A percentile compares a stretch with the other conserved stretches of the same genome.
Evolutionary conservation across 2,329 filamentous ascomycete species (phyloP).

Genomic region (Periglandula ipomoeae): DNA sequence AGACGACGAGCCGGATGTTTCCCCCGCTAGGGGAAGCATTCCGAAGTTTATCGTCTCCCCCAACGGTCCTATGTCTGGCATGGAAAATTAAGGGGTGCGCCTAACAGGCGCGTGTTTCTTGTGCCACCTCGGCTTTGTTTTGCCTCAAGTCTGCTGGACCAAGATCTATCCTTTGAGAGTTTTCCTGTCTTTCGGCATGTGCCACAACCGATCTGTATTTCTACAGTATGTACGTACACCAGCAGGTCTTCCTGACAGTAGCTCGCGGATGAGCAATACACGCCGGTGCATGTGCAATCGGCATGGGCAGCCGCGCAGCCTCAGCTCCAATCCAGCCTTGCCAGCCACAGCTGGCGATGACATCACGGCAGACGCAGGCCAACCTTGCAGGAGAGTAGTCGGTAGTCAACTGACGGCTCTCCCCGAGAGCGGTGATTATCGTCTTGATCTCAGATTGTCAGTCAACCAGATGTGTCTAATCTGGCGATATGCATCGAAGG

Average conservation of each 20-base stretch:
- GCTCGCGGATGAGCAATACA: too few species aligned
- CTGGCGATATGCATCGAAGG: too few species aligned
- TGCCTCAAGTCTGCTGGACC: too few species aligned
- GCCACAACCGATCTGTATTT: background rate
- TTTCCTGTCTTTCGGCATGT: background rate
- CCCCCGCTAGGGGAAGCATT: too few species aligned
- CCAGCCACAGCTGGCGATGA: background rate
- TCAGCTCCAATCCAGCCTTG: background rate
- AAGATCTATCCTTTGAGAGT: too few species aligned
- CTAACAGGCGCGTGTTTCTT: background rate
- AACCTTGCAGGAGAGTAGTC: too few species aligned
- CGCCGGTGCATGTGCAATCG: too few species aligned
- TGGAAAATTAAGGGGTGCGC: background rate
- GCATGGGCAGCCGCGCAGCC: background rate
- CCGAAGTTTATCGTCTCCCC: too few species aligned
- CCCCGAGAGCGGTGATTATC: background rate
- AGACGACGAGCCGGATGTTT: too few species aligned
- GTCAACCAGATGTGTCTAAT: background rate
- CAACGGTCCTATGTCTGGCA: background rate
- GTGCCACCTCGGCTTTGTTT: background rate
- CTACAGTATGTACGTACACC: too few species aligned
- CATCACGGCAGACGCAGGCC: background rate
- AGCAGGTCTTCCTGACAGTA: too few species aligned
- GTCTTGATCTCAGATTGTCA: background rate
- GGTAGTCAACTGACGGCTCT: background rate